Evolutionary conservation across 164 flowering plant genomes (phyloP).

Genomic region (Stephania japonica): DNA sequence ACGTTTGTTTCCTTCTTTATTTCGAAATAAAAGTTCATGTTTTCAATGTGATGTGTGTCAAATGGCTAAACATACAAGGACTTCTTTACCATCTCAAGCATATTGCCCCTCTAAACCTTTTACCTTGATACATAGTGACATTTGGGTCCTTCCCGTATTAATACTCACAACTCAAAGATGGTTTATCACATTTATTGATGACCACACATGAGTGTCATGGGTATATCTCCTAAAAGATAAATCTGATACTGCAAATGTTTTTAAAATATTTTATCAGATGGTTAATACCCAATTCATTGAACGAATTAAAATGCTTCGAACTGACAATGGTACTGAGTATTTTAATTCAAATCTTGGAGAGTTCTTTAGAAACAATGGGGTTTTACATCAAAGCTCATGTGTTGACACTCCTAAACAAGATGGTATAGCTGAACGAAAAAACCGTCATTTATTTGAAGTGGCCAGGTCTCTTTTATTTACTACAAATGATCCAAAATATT

Average conservation of each 20-base stretch:
- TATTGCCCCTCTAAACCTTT: not conserved
- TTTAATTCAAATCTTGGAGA: not conserved
- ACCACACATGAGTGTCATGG: not conserved
- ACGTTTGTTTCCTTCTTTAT: constrained; percentile 11
- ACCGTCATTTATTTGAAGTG: not conserved
- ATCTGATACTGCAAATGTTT: not conserved
- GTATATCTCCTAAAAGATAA: not conserved
- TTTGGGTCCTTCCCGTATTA: not conserved
- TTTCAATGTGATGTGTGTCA: constrained; percentile 12
- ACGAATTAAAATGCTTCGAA: not conserved
- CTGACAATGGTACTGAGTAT: not conserved
- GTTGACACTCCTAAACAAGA: constrained; percentile 5
- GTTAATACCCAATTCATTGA: not conserved
- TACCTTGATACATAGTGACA: not conserved
- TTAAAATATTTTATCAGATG: not conserved
- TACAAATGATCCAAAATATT: constrained; percentile 1
- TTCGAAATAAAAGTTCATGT: constrained; percentile 2
- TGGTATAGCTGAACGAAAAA: constrained; percentile 8
- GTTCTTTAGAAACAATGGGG: not conserved
- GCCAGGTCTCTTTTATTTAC: not conserved
- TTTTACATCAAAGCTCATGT: not conserved
- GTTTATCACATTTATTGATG: constrained; percentile 6
- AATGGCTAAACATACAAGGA: constrained; percentile 2
- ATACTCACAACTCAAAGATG: not conserved
- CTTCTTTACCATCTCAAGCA: not conserved